phyloP scores from a whole-genome alignment of 2,329 filamentous ascomycete genomes.

The Coniella vitis region DNA sequence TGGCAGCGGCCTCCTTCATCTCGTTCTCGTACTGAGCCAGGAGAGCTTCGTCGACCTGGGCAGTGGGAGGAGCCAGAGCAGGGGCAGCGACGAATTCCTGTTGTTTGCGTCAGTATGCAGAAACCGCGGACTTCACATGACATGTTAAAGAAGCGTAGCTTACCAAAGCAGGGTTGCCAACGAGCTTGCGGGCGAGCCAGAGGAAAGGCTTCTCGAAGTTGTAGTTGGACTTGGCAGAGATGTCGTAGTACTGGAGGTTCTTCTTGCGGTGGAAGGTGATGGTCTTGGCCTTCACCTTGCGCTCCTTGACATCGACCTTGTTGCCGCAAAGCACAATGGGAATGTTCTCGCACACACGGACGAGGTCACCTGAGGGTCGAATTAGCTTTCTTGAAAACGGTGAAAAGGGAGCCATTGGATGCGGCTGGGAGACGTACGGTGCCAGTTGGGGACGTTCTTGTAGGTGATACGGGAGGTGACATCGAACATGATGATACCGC shows the following conservation, averaged over 20 bases:
- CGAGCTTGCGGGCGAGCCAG: constrained; percentile 97
- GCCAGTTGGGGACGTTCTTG: constrained; percentile 99
- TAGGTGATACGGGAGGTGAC: constrained; percentile 99
- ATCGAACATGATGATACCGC: constrained; percentile 99
- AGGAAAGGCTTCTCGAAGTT: constrained; percentile 99
- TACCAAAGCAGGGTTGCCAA: constrained; percentile 84
- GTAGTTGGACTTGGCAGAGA: constrained; percentile 99
- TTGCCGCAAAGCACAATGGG: constrained; percentile 97
- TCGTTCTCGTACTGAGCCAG: constrained; percentile 80
- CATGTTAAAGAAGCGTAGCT: constrained; percentile 26
- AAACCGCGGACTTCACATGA: neutral
- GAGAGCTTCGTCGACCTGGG: constrained; percentile 77
- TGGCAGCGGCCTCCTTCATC: constrained; percentile 71
- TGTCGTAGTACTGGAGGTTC: constrained; percentile 99
- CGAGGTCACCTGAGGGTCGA: constrained; percentile 69
- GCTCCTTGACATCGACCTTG: constrained; percentile 99
- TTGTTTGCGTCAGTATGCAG: constrained; percentile 22
- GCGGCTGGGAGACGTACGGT: constrained; percentile 63
- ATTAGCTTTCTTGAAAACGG: neutral
- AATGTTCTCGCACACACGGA: constrained; percentile 98
- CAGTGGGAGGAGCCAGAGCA: constrained; percentile 89
- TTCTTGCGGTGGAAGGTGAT: constrained; percentile 99
- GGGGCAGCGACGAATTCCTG: constrained; percentile 95
- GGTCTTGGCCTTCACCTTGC: constrained; percentile 99
- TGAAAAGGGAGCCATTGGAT: neutral